Conservation (phyloP, 805 yeast species). For the Ogataea dorogensis region DNA sequence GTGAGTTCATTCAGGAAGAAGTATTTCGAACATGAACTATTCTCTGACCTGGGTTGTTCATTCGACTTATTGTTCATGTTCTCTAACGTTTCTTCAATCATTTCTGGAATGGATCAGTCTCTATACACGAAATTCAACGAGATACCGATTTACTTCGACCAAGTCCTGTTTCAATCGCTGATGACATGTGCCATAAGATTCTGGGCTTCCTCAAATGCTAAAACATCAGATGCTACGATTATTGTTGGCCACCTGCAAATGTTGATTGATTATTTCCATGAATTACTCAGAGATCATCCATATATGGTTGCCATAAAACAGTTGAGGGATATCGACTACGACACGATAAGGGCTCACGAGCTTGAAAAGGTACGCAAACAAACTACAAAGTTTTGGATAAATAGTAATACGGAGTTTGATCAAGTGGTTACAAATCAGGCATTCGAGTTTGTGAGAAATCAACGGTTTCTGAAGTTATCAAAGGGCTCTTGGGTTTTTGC, state of each 20-base stretch:
- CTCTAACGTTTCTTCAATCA: slow-evolving; percentile 31
- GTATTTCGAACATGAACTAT: slow-evolving; percentile 62
- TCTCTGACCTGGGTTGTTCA: slow-evolving; percentile 48
- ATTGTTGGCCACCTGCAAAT: slow-evolving; percentile 45
- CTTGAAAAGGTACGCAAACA: slow-evolving; percentile 39
- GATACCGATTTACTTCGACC: slow-evolving; percentile 47
- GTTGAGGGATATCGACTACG: slow-evolving; percentile 43
- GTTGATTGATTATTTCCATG: slow-evolving; percentile 31
- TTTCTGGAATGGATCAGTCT: slow-evolving; percentile 17
- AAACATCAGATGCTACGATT: slow-evolving; percentile 49
- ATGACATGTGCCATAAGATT: slow-evolving; percentile 57
- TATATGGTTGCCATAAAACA: slow-evolving; percentile 47
- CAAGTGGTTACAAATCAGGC: slow-evolving; percentile 54
- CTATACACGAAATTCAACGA: slow-evolving; percentile 39
- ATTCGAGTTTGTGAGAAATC: slow-evolving; percentile 69
- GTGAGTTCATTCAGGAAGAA: slow-evolving; percentile 60
- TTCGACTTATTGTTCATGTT: slow-evolving; percentile 50
- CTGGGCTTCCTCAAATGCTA: slow-evolving; percentile 66
- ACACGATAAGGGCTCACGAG: slow-evolving; percentile 55
- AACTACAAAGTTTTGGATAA: slow-evolving; percentile 43
- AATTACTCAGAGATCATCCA: slow-evolving; percentile 18
- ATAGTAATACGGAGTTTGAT: slow-evolving; percentile 48
- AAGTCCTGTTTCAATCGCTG: slow-evolving; percentile 51
- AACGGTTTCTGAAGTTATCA: slow-evolving; percentile 66
- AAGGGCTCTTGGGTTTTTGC: slow-evolving; percentile 81